Conservation (phyloP, 257 asterid species). For the Penstemon davidsonii region DNA sequence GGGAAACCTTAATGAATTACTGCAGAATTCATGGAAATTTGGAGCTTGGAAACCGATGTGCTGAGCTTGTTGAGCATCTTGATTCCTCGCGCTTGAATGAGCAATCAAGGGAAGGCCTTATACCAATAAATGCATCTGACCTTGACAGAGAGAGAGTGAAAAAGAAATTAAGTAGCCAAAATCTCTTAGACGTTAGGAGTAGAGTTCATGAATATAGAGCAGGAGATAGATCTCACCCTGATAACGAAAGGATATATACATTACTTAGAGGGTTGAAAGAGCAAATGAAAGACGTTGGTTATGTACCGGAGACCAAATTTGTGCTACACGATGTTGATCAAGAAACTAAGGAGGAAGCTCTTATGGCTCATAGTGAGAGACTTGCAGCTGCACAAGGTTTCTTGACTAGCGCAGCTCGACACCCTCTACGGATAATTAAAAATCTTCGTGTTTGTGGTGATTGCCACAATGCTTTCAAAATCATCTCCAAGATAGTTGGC, state of each 20-base stretch:
- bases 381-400: conserved; percentile 87
- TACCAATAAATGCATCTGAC: conserved; percentile 60
- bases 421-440: conserved; percentile 62
- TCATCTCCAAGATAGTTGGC: conserved; percentile 77
- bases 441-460: conserved; percentile 80
- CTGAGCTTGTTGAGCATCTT: conserved; percentile 54
- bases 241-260: conserved; percentile 53
- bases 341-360: conserved; percentile 84
- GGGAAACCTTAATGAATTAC: conserved; percentile 66
- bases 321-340: conserved; percentile 90
- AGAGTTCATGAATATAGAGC: conserved; percentile 76
- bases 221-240: conserved; percentile 83
- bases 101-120: conserved; percentile 67
- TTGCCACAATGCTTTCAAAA: conserved; percentile 80
- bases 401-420: conserved; percentile 61
- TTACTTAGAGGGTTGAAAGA: conserved; percentile 65
- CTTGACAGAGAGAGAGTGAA: conserved; percentile 51
- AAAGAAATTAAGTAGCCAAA: conserved; percentile 49
- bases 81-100: conserved; percentile 62
- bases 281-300: conserved; percentile 82
- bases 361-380: conserved; percentile 85
- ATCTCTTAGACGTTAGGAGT: conserved; percentile 51
- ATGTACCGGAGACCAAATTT: conserved; percentile 62
- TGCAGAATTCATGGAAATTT: conserved; percentile 71
- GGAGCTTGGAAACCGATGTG: conserved; percentile 79